Percentiles rank a stretch among this genome's conserved stretches.
These are phyloP conservation scores for Pseudocercospora fuligena DNA, from an alignment of 2,329 filamentous ascomycete genomes.

Conservation along the genomic window DNA sequence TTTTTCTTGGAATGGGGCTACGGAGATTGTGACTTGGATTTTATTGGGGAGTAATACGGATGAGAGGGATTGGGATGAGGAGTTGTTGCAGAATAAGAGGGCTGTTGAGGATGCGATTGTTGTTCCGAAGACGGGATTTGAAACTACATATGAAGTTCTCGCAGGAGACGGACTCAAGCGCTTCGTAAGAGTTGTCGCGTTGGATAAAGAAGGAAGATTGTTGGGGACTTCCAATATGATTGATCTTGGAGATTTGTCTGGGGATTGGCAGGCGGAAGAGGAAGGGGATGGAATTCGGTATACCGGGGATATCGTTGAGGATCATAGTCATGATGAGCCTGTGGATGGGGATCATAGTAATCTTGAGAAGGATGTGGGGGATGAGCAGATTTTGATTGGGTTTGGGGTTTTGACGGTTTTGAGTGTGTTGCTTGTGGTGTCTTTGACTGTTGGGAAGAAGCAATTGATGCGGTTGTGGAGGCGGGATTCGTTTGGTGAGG, in stretches of 20 bases:
- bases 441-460: conserved; percentile 11
- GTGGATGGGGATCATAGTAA: not conserved
- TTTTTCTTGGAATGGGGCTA: conserved; percentile 57
- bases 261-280: not conserved
- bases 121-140: conserved; percentile 27
- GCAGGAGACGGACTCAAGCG: conserved; percentile 13
- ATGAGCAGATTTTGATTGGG: conserved; percentile 19
- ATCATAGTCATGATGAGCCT: conserved; percentile 8
- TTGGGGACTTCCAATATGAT: conserved; percentile 23
- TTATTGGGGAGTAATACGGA: conserved; percentile 45
- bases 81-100: conserved; percentile 5
- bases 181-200: conserved; percentile 32
- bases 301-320: conserved; percentile 3
- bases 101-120: conserved; percentile 21
- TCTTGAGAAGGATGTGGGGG: conserved; percentile 15
- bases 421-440: conserved; percentile 18
- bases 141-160: conserved; percentile 18
- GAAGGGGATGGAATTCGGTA: not conserved
- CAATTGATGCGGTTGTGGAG: not conserved
- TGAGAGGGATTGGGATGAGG: conserved; percentile 10
- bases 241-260: conserved; percentile 21
- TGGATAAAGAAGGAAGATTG: conserved; percentile 27
- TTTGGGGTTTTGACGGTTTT: conserved; percentile 20
- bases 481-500: not conserved
- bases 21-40: conserved; percentile 51